Base-by-base conservation (phyloP, 1,284 basidiomycete species). In the Puccinia horiana region DNA sequence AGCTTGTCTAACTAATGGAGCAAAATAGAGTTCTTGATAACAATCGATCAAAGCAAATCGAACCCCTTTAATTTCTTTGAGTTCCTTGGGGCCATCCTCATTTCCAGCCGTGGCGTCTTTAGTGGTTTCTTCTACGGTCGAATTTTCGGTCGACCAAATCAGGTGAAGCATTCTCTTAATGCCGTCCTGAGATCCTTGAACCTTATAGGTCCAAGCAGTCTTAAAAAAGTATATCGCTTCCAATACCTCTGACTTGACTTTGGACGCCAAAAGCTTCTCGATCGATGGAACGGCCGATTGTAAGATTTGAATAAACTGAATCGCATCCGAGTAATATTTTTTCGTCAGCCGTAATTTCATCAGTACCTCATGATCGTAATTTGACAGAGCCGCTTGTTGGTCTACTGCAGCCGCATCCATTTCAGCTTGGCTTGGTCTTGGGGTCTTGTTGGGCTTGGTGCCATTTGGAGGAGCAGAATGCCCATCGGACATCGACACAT, bases 151-250 rank as follows among this genome's bases (percentile, higher is more conserved):
- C 18, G 91, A 91, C 97, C 97, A 99, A 85, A 99, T 94, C 52
- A 99, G 90, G 87, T 99, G 97, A 8, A 99, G 87, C 18, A 99
- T 99, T 86, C 92, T 93, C 88, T 93, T 95, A 85, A 99, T 92
- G 0, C 95, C 95, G 18, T 87, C 58, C 69, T 73, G 56, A 52
- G 79, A 52, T 52, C 79, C 79, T 29, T 91, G 89, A 78, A 98
- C 90, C 85, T 93, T 90, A 87, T 97, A 98, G 86, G 93, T 93
- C 86, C 92, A 90, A 0, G 93, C 91, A 12, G 93, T 90, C 77
- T 92, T 90, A 90, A 96, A 98, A 87, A 98, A 98, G 77, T 97
- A 93, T 89, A 99, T 98, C 14, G 93, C 91, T 87, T 98, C 96
- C 83, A 98, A 89, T 0, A 97, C 96, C 86, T 99, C 96, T 3